These are phyloP conservation scores for Ogataea salicorniae DNA, from an alignment of 805 yeast species.

Conservation along the genomic window DNA sequence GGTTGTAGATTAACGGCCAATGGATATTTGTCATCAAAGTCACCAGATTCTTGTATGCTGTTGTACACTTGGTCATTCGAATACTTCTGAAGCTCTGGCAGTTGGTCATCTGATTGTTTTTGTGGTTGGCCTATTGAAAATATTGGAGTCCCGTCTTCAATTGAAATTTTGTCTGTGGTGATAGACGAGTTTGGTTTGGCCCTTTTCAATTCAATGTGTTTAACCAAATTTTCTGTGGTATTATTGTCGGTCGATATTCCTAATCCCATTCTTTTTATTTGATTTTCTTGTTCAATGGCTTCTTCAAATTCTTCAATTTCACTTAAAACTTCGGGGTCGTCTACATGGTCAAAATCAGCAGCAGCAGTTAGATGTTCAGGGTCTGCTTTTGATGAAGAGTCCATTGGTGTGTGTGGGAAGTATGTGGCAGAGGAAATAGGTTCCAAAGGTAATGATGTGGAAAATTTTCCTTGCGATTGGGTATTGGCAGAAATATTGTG, in stretches of 20 bases:
- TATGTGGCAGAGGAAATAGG: conserved; percentile 70
- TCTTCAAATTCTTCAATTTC: conserved; percentile 24
- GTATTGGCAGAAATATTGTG: neutral
- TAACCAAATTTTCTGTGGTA: neutral
- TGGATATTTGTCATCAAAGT: conserved; percentile 42
- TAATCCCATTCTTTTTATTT: conserved; percentile 1
- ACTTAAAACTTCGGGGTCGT: conserved; percentile 18
- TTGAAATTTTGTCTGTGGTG: too few species aligned
- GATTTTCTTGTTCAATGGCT: conserved; percentile 16
- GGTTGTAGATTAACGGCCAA: conserved; percentile 87
- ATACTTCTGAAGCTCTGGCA: neutral
- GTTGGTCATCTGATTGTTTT: neutral
- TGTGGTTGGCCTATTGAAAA: too few species aligned
- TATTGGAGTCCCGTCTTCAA: too few species aligned
- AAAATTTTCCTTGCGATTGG: conserved; percentile 1
- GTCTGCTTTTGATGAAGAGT: conserved; percentile 12
- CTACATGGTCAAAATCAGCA: conserved; percentile 39
- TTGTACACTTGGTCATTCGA: neutral
- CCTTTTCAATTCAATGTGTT: neutral
- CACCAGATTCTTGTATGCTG: neutral
- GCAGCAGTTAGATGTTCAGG: conserved; percentile 46
- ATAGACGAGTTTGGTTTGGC: too few species aligned
- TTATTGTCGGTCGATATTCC: neutral
- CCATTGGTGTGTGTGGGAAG: conserved; percentile 56
- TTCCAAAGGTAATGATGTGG: conserved; percentile 33